Percentiles rank a stretch among this genome's conserved stretches.
phyloP scores from a whole-genome alignment of 306 rosid genomes.

The Citrullus mucosospermus region DNA sequence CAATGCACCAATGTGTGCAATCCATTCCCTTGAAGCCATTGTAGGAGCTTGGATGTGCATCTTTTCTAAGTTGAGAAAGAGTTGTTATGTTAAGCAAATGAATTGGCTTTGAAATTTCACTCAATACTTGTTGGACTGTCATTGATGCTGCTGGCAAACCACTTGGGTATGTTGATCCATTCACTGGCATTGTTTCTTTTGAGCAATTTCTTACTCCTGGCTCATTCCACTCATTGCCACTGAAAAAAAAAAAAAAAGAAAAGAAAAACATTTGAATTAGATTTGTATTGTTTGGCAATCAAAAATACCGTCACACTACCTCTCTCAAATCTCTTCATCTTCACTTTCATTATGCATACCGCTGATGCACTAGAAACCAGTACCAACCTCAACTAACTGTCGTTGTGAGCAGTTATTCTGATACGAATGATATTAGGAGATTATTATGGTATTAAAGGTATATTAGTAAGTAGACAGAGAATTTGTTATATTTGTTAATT shows the following conservation, averaged over 20 bases:
- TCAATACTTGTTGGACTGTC: constrained; percentile 29
- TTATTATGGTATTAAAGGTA: too few species aligned
- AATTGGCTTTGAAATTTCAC: constrained; percentile 24
- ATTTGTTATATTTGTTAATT: too few species aligned
- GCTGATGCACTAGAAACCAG: too few species aligned
- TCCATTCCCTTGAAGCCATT: constrained; percentile 50
- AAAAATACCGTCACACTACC: too few species aligned
- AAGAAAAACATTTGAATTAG: not conserved
- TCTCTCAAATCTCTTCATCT: too few species aligned
- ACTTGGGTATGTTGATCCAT: constrained; percentile 29
- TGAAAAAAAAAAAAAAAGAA: not conserved
- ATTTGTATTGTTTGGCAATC: too few species aligned
- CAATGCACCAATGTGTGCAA: constrained; percentile 72
- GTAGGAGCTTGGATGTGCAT: constrained; percentile 48
- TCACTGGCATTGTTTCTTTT: constrained; percentile 40
- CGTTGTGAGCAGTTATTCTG: too few species aligned
- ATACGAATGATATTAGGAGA: too few species aligned
- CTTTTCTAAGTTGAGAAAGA: constrained; percentile 61
- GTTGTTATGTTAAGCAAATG: constrained; percentile 48
- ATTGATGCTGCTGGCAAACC: constrained; percentile 31
- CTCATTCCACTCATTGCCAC: constrained; percentile 42
- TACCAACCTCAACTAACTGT: too few species aligned
- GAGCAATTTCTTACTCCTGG: constrained; percentile 35
- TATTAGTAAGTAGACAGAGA: too few species aligned
- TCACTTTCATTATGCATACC: too few species aligned